A percentile compares a stretch with the other conserved stretches of the same genome.
Conservation (phyloP, 2,329 filamentous ascomycete species). For the Aotearoamyces nothofagi region DNA sequence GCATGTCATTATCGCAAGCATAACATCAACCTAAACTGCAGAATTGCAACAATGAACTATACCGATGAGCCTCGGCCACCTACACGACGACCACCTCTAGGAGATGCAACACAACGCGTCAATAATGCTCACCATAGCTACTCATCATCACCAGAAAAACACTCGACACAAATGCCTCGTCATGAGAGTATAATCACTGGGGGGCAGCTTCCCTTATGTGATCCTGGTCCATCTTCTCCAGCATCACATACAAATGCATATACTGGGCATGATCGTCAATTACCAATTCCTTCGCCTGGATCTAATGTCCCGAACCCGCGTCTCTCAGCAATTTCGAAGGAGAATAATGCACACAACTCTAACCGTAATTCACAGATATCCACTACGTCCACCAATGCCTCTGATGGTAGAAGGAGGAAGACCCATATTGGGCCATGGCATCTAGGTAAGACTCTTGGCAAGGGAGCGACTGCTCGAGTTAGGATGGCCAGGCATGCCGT, state of each 20-base stretch:
- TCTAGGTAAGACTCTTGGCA: conserved; percentile 75
- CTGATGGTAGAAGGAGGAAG: conserved; percentile 26
- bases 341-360: conserved; percentile 15
- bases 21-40: no score
- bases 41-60: conserved; percentile 1
- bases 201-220: conserved; percentile 8
- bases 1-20: no score
- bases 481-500: conserved; percentile 67
- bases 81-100: conserved; percentile 17
- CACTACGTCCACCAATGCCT: conserved; percentile 21
- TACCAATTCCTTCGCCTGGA: conserved; percentile 13
- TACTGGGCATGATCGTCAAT: conserved; percentile 5
- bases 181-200: conserved; percentile 13
- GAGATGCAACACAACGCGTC: conserved; percentile 17
- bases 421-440: conserved; percentile 90
- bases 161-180: conserved; percentile 8
- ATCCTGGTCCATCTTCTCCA: conserved; percentile 4
- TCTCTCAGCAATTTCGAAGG: conserved; percentile 20
- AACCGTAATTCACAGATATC: conserved; percentile 25
- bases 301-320: conserved; percentile 17
- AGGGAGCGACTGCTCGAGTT: conserved; percentile 80
- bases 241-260: conserved; percentile 6
- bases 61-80: conserved; percentile 3
- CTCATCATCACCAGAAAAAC: conserved; percentile 7
- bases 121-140: conserved; percentile 14